A percentile compares a stretch with the other conserved stretches of the same genome.
phyloP scores from a whole-genome alignment of 1,284 basidiomycete species.

The Coriolopsis trogii region DNA sequence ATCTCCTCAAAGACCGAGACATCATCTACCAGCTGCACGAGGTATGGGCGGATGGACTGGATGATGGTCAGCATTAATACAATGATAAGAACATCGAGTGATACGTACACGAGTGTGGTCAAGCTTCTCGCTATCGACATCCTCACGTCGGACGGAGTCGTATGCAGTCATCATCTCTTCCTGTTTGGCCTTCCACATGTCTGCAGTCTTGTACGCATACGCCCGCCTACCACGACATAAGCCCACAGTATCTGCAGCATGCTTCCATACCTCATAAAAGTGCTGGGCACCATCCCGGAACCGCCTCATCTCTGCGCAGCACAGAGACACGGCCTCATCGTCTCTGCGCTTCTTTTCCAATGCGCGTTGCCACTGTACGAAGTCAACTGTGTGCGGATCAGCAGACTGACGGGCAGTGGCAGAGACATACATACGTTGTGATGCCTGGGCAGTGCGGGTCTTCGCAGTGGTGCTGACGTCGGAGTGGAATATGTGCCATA shows the following conservation, averaged over 20 bases:
- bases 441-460: too few relatives aligned
- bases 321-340: background rate
- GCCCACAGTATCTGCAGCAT: too few relatives aligned
- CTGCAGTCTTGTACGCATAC: too few relatives aligned
- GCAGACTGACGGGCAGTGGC: background rate
- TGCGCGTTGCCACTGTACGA: too few relatives aligned
- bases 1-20: background rate
- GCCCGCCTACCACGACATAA: too few relatives aligned
- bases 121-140: background rate
- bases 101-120: background rate
- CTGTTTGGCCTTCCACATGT: too few relatives aligned
- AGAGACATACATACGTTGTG: too few relatives aligned
- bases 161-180: background rate
- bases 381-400: too few relatives aligned
- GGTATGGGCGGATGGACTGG: background rate
- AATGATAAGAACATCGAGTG: background rate
- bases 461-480: too few relatives aligned
- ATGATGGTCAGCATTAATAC: background rate
- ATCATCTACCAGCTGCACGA: background rate
- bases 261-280: too few relatives aligned
- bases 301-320: too few relatives aligned
- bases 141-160: background rate
- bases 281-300: too few relatives aligned
- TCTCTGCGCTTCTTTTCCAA: background rate
- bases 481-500: background rate